These are phyloP conservation scores for Evernia prunastri DNA, from an alignment of 495 filamentous ascomycete species.

Conservation along the genomic window DNA sequence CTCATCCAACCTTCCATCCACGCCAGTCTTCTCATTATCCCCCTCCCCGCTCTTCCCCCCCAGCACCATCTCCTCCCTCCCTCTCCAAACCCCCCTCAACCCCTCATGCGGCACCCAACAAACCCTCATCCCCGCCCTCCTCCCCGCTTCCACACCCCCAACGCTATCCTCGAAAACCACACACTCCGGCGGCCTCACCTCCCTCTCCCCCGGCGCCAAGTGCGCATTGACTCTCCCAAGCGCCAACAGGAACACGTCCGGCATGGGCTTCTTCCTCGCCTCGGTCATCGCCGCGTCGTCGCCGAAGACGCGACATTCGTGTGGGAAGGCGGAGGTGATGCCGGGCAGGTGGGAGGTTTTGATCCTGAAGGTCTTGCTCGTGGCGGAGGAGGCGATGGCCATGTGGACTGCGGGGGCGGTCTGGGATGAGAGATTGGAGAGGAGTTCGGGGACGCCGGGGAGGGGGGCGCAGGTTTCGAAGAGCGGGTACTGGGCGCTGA, in stretches of 20 bases:
- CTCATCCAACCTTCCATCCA: neutral
- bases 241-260: conserved; percentile 38
- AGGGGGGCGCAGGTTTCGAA: conserved; percentile 33
- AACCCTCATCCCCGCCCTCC: conserved; percentile 42
- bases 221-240: conserved; percentile 32
- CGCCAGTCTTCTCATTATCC: conserved; percentile 17
- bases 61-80: conserved; percentile 31
- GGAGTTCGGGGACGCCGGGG: conserved; percentile 34
- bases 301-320: conserved; percentile 29
- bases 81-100: conserved; percentile 28
- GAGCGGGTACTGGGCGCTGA: conserved; percentile 22
- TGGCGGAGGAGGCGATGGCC: conserved; percentile 21
- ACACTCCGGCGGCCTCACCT: conserved; percentile 34
- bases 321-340: conserved; percentile 17
- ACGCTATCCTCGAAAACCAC: conserved; percentile 43
- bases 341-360: conserved; percentile 19
- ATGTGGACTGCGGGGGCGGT: conserved; percentile 9
- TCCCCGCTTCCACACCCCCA: conserved; percentile 39
- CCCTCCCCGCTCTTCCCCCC: conserved; percentile 29
- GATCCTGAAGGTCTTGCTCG: conserved; percentile 2
- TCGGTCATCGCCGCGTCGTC: conserved; percentile 33
- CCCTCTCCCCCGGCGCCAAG: conserved; percentile 18
- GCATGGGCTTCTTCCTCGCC: conserved; percentile 34
- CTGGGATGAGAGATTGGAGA: conserved; percentile 26
- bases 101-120: conserved; percentile 39